Evolutionary conservation across 192 early-diverging fungal genomes (phyloP), one percentile per base, ranked within the genome.

Genomic region (Coemansia sp.): DNA sequence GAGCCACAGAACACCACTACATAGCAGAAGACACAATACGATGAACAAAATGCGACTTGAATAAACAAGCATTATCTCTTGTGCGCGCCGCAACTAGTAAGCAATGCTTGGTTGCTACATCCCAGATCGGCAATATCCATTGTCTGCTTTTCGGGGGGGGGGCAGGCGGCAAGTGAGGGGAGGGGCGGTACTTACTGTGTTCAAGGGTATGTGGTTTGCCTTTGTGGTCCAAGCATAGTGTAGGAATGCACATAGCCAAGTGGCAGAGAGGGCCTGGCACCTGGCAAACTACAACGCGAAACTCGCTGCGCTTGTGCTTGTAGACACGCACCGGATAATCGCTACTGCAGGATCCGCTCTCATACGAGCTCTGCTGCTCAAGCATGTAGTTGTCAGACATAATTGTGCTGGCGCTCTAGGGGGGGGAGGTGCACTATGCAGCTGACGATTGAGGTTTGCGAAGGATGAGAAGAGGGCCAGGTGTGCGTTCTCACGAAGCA

Each of bases 1-100:
- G 93, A 94, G 44, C 94, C 94, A 61, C 90, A 92, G 65, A 95
- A 95, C 18, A 94, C 84, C 80, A 95, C 86, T 85, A 89, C 65
- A 76, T 59, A 53, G 50, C 50, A 53, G 11, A 24, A 53, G 11
- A 29, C 53, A 56, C 1, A 56, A 32, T 56, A 56, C 24, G n/a
- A 56, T n/a, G 53, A 56, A 29, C 29, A 15, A 56, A 30, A 34
- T 15, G 22, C 10, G 16, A 30, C 53, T 34, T 53, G 10, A 47
- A 29, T 27, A 49, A 45, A 34, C 65, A 67, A 67, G n/a, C 12
- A 39, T 32, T 67, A 41, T 44, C 9, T 13, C 10, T 58, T 53
- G 50, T 52, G 49, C 24, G 50, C 22, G 50, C 27, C 50, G 50
- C 50, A 56, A 56, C 27, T 16, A 6, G 53, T 56, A 56, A 30